These are phyloP conservation scores for Mortierella sp. DNA, from an alignment of 371 early-diverging fungal species.

Conservation along the genomic window DNA sequence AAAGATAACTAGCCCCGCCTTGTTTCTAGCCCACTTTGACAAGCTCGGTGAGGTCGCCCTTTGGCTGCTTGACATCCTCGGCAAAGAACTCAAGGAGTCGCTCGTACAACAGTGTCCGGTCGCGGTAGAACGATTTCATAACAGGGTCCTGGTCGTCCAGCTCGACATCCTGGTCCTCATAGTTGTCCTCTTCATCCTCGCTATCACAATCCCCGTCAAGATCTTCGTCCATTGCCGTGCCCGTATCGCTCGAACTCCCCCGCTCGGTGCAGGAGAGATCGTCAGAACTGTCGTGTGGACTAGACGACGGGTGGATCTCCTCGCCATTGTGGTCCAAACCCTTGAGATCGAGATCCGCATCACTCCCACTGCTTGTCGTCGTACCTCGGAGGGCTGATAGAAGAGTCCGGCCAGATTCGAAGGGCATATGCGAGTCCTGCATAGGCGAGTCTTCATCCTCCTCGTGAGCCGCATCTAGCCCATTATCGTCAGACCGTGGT, in stretches of 20 bases:
- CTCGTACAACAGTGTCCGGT: conserved; percentile 79
- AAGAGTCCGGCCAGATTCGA: not conserved
- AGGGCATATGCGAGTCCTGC: conserved; percentile 8
- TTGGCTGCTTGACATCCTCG: conserved; percentile 84
- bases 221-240: conserved; percentile 17
- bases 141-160: conserved; percentile 22
- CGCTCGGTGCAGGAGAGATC: not conserved
- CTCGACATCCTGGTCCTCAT: conserved; percentile 8
- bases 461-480: not conserved
- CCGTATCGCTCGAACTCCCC: not conserved
- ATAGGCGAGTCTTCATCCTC: conserved; percentile 29
- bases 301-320: not conserved
- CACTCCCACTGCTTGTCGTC: not conserved
- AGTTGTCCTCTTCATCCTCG: not conserved
- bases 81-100: conserved; percentile 82
- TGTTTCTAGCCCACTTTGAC: conserved; percentile 62
- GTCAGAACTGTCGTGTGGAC: not conserved
- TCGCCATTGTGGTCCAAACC: conserved; percentile 42
- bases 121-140: conserved; percentile 46
- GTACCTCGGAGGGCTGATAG: not conserved
- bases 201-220: not conserved
- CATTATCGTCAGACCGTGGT: not conserved
- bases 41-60: conserved; percentile 78
- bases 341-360: not conserved
- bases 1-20: not conserved